phyloP scores from a whole-genome alignment of 352 stramenopile genomes.

The Globisporangium echinulatum region DNA sequence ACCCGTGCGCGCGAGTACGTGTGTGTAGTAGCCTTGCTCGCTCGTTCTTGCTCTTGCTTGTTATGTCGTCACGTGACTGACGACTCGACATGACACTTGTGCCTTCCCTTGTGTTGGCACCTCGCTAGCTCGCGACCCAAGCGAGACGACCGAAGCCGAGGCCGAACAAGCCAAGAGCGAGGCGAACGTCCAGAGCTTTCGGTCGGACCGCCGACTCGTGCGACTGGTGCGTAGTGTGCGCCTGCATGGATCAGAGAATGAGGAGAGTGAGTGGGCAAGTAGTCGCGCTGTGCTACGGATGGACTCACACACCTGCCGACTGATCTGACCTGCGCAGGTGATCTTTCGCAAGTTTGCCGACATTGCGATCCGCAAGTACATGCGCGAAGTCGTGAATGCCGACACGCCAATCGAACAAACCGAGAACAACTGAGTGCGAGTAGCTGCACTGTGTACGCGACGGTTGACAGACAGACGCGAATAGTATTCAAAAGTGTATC shows the following conservation, averaged over 20 bases:
- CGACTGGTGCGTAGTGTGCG: conserved; percentile 34
- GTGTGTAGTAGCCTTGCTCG: neutral
- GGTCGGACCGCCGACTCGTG: conserved; percentile 66
- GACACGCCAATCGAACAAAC: conserved; percentile 6
- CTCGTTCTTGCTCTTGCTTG: neutral
- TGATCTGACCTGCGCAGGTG: conserved; percentile 19
- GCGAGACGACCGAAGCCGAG: conserved; percentile 48
- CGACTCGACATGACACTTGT: too few relatives aligned
- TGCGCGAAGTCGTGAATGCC: conserved; percentile 32
- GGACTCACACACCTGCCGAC: too few relatives aligned
- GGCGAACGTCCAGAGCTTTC: conserved; percentile 74
- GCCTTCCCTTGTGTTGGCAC: neutral
- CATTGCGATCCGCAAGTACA: conserved; percentile 57
- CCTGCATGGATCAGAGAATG: too few relatives aligned
- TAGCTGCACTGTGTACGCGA: too few relatives aligned
- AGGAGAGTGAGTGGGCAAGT: too few relatives aligned
- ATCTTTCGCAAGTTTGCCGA: conserved; percentile 67
- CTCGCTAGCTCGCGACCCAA: conserved; percentile 25
- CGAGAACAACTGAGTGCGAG: neutral
- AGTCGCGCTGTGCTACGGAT: too few relatives aligned
- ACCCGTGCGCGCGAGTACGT: conserved; percentile 38
- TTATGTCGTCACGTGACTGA: neutral
- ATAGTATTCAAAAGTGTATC: neutral
- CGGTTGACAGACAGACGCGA: too few relatives aligned
- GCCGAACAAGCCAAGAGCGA: conserved; percentile 54